Evolutionary conservation across 306 rosid genomes (phyloP), one percentile per base, ranked within the genome.

Genomic region (Glycyrrhiza uralensis): DNA sequence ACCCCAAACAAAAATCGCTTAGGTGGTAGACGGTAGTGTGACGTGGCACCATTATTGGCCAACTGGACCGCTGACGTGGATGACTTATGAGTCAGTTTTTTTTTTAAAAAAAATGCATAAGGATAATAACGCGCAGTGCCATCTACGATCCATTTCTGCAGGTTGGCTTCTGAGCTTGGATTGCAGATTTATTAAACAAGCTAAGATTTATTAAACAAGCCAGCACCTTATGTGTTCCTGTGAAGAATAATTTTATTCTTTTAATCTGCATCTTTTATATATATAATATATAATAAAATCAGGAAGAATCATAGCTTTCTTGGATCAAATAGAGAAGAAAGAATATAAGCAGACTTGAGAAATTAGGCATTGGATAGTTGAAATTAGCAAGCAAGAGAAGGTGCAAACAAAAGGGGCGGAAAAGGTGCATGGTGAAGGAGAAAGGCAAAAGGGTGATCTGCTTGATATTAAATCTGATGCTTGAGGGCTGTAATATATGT

Each of bases 311-410:
- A 47, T 83, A 81, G 87, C 88, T 87, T 90, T 93, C 90, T 93
- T 93, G 91, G 90, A 84, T 89, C 85, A 83, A 64, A 79, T 80
- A 81, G 79, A 76, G 88, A 85, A 86, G 85, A 35, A 78, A 88
- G 98, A 90, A 90, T 90, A 93, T 87, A 71, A 61, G 96, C 87
- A 92, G 87, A 93, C 98, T 90, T 93, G 93, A 88, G 97, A 87
- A 84, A 87, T 81, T 90, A 88, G 98, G 82, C 85, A 88, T 83
- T 71, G 72, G 88, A 78, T 88, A 62, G 97, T 84, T 85, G 83
- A 85, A 85, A 71, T 84, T 60, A 69, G 72, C 96, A 93, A 93
- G 98, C 98, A 90, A 90, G 87, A 58, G 86, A 83, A 75, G 91
- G 92, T 81, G 80, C 85, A 78, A 68, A 72, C 73, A 60, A 67